Evolutionary conservation across 805 yeast genomes (phyloP), one percentile per base, ranked within the genome.

Genomic region (Metschnikowia lunata): DNA sequence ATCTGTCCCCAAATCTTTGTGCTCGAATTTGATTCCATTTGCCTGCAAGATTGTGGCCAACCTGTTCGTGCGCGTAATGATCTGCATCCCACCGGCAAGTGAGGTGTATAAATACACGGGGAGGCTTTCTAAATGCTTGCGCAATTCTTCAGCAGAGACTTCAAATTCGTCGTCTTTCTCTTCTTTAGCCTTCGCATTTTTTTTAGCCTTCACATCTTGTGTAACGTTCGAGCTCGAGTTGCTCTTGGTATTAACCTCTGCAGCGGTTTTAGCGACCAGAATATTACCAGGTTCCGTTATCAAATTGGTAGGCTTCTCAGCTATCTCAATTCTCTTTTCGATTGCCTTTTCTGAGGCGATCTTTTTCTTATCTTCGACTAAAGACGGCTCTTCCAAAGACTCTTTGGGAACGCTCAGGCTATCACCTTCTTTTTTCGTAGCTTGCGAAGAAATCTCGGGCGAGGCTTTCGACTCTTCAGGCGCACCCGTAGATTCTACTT

Each of bases 81-180:
- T 79, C 60, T 84, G 85, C 75, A 80, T 82, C 1, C 93, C 95
- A 26, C 95, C 95, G 0, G 96, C 91, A 36, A 88, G 70, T 0
- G 97, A 90, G 0, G 97, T 89, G 66, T 74, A 88, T 26, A 89
- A 61, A 61, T 79, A 88, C 18, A 88, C 82, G 2, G 93, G 90
- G 45, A 61, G 68, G n/a, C 72, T 56, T 47, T 70, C 68, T 38
- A 70, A 57, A 50, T 71, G 73, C 52, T 66, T 65, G 39, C 72
- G 67, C 37, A 69, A 54, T 42, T 71, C 76, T 48, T 69, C 75
- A 6, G 74, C 68, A 7, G 72, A 63, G 6, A 71, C 56, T 26
- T 65, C 66, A 23, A 64, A 61, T 15, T 58, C 59, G 10, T 61
- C 69, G 6, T 50, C 50, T 13, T 42, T 39, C 31, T 42, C 47